Evolutionary conservation across 1,284 basidiomycete genomes (phyloP).

Genomic region (Pseudozyma hubeiensis): DNA sequence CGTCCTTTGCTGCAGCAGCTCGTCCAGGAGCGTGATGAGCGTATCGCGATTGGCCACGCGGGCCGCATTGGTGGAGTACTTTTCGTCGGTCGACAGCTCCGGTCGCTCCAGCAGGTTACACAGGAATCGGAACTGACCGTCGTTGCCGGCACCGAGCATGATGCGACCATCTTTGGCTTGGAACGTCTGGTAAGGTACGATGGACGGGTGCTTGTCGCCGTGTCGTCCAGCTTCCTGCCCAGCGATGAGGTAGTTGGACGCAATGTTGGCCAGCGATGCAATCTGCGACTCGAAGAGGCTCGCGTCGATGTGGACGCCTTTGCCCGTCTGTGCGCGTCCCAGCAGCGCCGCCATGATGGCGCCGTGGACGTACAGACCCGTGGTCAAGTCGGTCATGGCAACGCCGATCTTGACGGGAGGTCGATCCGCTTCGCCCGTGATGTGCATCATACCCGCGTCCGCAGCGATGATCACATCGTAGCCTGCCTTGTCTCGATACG

Average conservation of each 20-base stretch:
- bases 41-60: slow-evolving; percentile 82
- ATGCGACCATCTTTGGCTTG: slow-evolving; percentile 45
- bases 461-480: slow-evolving; percentile 66
- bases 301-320: slow-evolving; percentile 86
- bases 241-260: slow-evolving; percentile 89
- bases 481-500: slow-evolving; percentile 79
- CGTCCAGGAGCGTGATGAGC: slow-evolving; percentile 79
- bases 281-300: slow-evolving; percentile 81
- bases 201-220: slow-evolving; percentile 82
- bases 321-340: slow-evolving; percentile 83
- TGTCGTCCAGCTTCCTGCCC: slow-evolving; percentile 86
- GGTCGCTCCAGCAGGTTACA: slow-evolving; percentile 32
- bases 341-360: slow-evolving; percentile 90
- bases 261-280: slow-evolving; percentile 91
- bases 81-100: slow-evolving; percentile 28
- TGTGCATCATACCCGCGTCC: slow-evolving; percentile 64
- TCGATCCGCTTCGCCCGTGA: slow-evolving; percentile 87
- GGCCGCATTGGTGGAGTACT: slow-evolving; percentile 73
- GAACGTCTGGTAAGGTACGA: slow-evolving; percentile 62
- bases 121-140: slow-evolving; percentile 77
- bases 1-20: slow-evolving; percentile 66
- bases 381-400: slow-evolving; percentile 89
- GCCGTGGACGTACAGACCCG: slow-evolving; percentile 91
- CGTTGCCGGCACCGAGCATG: slow-evolving; percentile 86
- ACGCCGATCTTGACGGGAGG: slow-evolving; percentile 82